Conservation (phyloP, 2,329 filamentous ascomycete species). For the Stemphylium lycopersici region DNA sequence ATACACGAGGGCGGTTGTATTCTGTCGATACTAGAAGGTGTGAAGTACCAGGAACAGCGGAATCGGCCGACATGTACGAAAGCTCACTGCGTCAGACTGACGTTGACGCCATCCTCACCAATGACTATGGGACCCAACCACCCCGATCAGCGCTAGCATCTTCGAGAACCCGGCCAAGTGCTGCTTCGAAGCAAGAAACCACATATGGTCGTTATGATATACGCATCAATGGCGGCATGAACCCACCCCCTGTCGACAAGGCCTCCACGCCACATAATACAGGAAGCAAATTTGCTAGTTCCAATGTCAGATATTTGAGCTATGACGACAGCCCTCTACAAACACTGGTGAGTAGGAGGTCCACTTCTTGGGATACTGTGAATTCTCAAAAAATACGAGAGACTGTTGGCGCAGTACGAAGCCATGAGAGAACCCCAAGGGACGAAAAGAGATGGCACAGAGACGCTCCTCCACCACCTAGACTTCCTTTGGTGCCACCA, state of each 20-base stretch:
- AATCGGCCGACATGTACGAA: not conserved
- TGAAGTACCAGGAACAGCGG: not conserved
- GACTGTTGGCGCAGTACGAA: not conserved
- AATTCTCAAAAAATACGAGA: not conserved
- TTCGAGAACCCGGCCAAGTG: not conserved
- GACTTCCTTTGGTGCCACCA: not conserved
- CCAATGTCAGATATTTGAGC: too few relatives aligned
- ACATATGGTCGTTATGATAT: too few relatives aligned
- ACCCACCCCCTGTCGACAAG: too few relatives aligned
- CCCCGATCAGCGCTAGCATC: not conserved
- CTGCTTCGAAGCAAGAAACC: too few relatives aligned
- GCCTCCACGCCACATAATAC: too few relatives aligned
- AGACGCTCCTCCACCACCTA: not conserved
- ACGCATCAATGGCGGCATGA: too few relatives aligned
- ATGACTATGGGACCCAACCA: conserved; percentile 3
- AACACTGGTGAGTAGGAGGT: too few relatives aligned
- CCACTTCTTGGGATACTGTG: not conserved
- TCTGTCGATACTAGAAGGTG: not conserved
- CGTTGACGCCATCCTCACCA: not conserved
- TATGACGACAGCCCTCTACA: too few relatives aligned
- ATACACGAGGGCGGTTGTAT: not conserved
- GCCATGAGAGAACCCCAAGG: not conserved
- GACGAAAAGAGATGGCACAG: conserved; percentile 6
- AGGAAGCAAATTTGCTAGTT: too few relatives aligned
- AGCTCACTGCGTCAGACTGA: not conserved